These are phyloP conservation scores for Fusarium graminum DNA, from an alignment of 2,329 filamentous ascomycete genomes.

Conservation along the genomic window DNA sequence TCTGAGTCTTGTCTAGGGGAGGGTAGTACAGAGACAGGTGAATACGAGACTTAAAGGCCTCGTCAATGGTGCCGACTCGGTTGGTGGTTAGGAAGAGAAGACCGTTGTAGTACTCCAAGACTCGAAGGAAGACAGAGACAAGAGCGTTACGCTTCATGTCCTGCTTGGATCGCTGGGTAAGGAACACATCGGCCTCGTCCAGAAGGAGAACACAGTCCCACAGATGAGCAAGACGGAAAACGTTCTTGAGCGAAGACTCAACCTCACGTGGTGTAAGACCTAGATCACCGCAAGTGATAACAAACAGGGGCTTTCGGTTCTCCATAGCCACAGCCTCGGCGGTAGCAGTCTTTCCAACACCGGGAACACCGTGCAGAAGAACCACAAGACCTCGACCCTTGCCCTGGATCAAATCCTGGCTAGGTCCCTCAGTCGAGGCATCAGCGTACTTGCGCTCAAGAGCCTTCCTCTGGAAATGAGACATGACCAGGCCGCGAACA, in stretches of 20 bases:
- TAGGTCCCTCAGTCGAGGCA: slow-evolving; percentile 45
- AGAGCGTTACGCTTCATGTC: slow-evolving; percentile 55
- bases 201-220: slow-evolving; percentile 57
- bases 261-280: slow-evolving; percentile 58
- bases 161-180: slow-evolving; percentile 48
- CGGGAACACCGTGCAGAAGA: slow-evolving; percentile 61
- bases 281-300: slow-evolving; percentile 64
- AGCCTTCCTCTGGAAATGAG: slow-evolving; percentile 58
- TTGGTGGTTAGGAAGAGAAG: slow-evolving; percentile 66
- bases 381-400: slow-evolving; percentile 61
- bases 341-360: slow-evolving; percentile 64
- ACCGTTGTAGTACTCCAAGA: slow-evolving; percentile 62
- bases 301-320: slow-evolving; percentile 60
- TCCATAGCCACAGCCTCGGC: slow-evolving; percentile 59
- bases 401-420: slow-evolving; percentile 60
- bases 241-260: slow-evolving; percentile 57
- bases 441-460: slow-evolving; percentile 53
- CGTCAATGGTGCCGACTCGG: slow-evolving; percentile 62
- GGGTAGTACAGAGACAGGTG: slow-evolving; percentile 61
- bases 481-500: slow-evolving; percentile 56
- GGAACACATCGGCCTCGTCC: slow-evolving; percentile 56
- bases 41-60: slow-evolving; percentile 64
- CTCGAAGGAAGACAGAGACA: slow-evolving; percentile 60
- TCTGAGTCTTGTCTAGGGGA: slow-evolving; percentile 55
- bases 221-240: slow-evolving; percentile 58